A percentile compares a stretch with the other conserved stretches of the same genome.
These are phyloP conservation scores for Penicillium crystallinum DNA, from an alignment of 495 filamentous ascomycete genomes.

Conservation along the genomic window DNA sequence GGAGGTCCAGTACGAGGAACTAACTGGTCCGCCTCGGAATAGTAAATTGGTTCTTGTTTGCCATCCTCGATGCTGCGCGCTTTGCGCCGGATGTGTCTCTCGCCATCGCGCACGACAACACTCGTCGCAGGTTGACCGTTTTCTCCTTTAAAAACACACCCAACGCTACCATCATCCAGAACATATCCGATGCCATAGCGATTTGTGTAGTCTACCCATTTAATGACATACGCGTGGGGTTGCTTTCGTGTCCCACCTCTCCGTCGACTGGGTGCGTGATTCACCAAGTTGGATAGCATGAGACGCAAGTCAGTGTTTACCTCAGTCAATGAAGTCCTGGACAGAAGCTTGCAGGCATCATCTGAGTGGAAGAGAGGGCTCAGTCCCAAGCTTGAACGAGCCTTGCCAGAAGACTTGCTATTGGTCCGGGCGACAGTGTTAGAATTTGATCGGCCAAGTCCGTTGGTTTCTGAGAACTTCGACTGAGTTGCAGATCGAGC, in stretches of 20 bases:
- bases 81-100: conserved; percentile 44
- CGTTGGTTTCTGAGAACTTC: not conserved
- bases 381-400: conserved; percentile 37
- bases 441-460: conserved; percentile 3
- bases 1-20: conserved; percentile 56
- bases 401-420: conserved; percentile 32
- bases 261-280: conserved; percentile 31
- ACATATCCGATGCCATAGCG: conserved; percentile 85
- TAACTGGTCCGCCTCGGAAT: conserved; percentile 57
- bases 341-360: conserved; percentile 34
- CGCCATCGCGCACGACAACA: conserved; percentile 61
- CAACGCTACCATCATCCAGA: conserved; percentile 76
- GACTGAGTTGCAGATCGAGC: not conserved
- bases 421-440: conserved; percentile 24
- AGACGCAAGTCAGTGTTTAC: conserved; percentile 39
- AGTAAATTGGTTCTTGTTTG: conserved; percentile 48
- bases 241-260: conserved; percentile 27
- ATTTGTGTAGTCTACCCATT: conserved; percentile 95
- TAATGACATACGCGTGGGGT: conserved; percentile 59
- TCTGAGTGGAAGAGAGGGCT: conserved; percentile 37
- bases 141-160: conserved; percentile 69
- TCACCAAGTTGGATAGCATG: conserved; percentile 39
- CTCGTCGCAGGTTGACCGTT: conserved; percentile 58
- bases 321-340: conserved; percentile 35
- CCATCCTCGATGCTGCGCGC: conserved; percentile 53